These are phyloP conservation scores for Babesia bovis DNA, from an alignment of 169 alveolate species.

Conservation along the genomic window DNA sequence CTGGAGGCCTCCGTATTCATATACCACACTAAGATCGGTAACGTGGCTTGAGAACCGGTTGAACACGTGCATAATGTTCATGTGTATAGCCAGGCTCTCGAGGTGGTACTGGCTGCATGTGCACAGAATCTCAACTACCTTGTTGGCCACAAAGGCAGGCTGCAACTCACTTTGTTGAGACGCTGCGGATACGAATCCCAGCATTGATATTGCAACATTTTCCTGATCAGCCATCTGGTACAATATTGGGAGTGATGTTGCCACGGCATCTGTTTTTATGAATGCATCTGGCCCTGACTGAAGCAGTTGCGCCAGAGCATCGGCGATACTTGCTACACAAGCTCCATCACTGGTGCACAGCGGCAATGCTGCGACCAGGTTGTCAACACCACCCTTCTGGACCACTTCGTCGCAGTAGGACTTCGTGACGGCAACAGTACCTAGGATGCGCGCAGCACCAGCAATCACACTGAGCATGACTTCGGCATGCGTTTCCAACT, in stretches of 20 bases:
- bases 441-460: conserved; percentile 87
- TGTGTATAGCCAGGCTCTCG: conserved; percentile 79
- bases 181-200: conserved; percentile 77
- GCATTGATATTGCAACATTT: conserved; percentile 74
- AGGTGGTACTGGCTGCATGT: conserved; percentile 88
- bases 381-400: conserved; percentile 84
- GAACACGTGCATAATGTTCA: conserved; percentile 80
- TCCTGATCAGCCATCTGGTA: conserved; percentile 82
- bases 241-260: conserved; percentile 80
- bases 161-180: conserved; percentile 86
- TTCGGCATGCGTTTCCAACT: conserved; percentile 78
- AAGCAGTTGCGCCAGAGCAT: conserved; percentile 74
- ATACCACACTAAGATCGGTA: conserved; percentile 76
- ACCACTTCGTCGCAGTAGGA: conserved; percentile 83
- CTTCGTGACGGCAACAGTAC: conserved; percentile 83
- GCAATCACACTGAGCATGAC: conserved; percentile 79
- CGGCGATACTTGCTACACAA: conserved; percentile 82
- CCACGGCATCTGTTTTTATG: conserved; percentile 74
- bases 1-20: conserved; percentile 87
- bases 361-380: conserved; percentile 84
- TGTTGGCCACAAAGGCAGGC: conserved; percentile 80
- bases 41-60: conserved; percentile 82
- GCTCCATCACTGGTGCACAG: conserved; percentile 79
- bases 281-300: conserved; percentile 79
- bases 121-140: conserved; percentile 86